These are phyloP conservation scores for Myriangium duriaei DNA, from an alignment of 2,329 filamentous ascomycete species.

Conservation along the genomic window DNA sequence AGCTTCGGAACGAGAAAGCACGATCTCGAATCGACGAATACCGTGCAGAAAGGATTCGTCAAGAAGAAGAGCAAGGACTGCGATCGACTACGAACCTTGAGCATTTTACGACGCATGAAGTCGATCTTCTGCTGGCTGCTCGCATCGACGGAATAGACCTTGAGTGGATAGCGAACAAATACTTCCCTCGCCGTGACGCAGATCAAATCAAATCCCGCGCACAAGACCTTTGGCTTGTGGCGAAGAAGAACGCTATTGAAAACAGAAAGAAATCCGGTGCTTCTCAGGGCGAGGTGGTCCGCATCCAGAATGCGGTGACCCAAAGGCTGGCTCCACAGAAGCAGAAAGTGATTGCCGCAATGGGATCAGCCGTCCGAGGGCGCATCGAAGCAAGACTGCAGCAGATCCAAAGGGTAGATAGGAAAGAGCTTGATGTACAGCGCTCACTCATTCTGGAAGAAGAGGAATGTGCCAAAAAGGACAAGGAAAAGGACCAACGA, in stretches of 20 bases:
- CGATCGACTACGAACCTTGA: conserved; percentile 6
- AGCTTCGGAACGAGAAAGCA: not conserved
- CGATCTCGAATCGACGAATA: not conserved
- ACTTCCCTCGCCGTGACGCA: conserved; percentile 7
- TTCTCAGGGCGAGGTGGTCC: not conserved
- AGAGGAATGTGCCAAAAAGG: not conserved
- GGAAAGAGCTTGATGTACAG: not conserved
- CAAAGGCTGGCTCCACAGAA: no score
- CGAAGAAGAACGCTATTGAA: conserved; percentile 4
- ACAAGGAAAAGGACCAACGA: no score
- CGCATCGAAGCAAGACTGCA: conserved; percentile 1
- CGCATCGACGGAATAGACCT: conserved; percentile 9
- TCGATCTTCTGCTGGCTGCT: conserved; percentile 10
- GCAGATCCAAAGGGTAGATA: not conserved
- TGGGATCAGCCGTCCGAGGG: not conserved
- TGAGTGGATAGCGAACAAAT: conserved; percentile 9
- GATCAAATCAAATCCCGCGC: conserved; percentile 8
- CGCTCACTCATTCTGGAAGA: not conserved
- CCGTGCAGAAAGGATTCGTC: not conserved
- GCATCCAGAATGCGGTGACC: no score
- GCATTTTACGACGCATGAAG: conserved; percentile 9
- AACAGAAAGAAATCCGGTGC: not conserved
- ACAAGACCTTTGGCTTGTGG: conserved; percentile 3
- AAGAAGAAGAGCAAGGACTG: conserved; percentile 1
- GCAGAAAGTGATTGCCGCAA: no score